These are phyloP conservation scores for Odontarrhena argentea DNA, from an alignment of 345 rosid genomes.

Conservation along the genomic window DNA sequence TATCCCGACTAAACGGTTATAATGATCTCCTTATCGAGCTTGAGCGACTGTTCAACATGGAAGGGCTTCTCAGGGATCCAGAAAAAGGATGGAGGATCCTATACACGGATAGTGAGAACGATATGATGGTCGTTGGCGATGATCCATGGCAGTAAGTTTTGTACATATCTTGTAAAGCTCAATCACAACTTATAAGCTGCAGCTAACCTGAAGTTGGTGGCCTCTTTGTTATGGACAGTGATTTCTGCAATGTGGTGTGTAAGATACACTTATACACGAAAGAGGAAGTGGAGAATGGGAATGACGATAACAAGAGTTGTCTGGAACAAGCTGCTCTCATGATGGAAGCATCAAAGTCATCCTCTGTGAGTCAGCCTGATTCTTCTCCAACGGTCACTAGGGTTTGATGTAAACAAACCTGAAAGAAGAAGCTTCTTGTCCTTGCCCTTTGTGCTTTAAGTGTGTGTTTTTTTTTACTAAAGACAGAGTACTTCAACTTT, in stretches of 20 bases:
- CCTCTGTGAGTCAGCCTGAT: slow-evolving; percentile 85
- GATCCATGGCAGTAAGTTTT: slow-evolving; percentile 93
- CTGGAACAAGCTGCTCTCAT: slow-evolving; percentile 71
- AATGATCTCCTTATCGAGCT: slow-evolving; percentile 71
- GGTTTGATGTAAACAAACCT: slow-evolving; percentile 37
- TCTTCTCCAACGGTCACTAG: slow-evolving; percentile 62
- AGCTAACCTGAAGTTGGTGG: slow-evolving; percentile 5
- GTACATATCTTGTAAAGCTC: slow-evolving; percentile 19
- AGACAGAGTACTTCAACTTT: slow-evolving; percentile 11
- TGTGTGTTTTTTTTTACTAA: slow-evolving; percentile 29
- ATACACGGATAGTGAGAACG: slow-evolving; percentile 89
- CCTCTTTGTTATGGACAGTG: slow-evolving; percentile 47
- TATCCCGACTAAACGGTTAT: slow-evolving; percentile 70
- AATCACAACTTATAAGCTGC: slow-evolving; percentile 1
- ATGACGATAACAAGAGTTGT: slow-evolving; percentile 88
- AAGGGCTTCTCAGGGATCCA: slow-evolving; percentile 73
- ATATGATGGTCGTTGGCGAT: slow-evolving; percentile 93
- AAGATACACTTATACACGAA: slow-evolving; percentile 83
- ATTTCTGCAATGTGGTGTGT: slow-evolving; percentile 75
- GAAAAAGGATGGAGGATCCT: slow-evolving; percentile 84
- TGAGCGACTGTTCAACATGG: slow-evolving; percentile 78
- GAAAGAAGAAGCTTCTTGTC: slow-evolving; percentile 6
- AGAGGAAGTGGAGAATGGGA: slow-evolving; percentile 90
- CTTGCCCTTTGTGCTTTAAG: slow-evolving; percentile 5
- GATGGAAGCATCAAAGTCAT: slow-evolving; percentile 85